A percentile compares a stretch with the other conserved stretches of the same genome.
phyloP scores from a whole-genome alignment of 2,329 filamentous ascomycete species.

The Ceratocystis harringtonii region DNA sequence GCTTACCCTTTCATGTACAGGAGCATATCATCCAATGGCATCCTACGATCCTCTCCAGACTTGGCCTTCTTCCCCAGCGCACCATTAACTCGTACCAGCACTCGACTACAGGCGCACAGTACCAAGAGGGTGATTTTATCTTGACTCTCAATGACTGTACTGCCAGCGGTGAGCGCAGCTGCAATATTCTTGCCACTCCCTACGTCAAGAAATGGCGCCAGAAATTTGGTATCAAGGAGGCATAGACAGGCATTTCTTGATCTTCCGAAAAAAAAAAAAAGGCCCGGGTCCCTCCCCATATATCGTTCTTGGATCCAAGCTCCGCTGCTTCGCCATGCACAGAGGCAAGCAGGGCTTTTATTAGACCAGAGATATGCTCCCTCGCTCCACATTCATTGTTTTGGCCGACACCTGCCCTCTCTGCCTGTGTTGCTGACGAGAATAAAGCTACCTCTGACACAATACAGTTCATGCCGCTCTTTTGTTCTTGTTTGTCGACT shows the following conservation, averaged over 20 bases:
- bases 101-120: slow-evolving; percentile 43
- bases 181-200: slow-evolving; percentile 52
- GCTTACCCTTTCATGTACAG: slow-evolving; percentile 28
- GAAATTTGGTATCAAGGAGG: slow-evolving; percentile 31
- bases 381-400: neutral
- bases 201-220: slow-evolving; percentile 35
- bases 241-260: neutral
- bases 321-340: neutral
- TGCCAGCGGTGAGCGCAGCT: slow-evolving; percentile 41
- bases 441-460: neutral
- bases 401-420: neutral
- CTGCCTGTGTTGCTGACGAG: neutral
- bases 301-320: neutral
- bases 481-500: neutral
- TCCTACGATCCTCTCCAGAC: slow-evolving; percentile 78
- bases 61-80: slow-evolving; percentile 79
- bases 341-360: neutral
- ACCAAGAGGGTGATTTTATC: slow-evolving; percentile 72
- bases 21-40: slow-evolving; percentile 93
- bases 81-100: slow-evolving; percentile 64
- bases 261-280: neutral
- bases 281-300: neutral
- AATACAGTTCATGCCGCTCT: neutral
- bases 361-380: neutral
- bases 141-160: slow-evolving; percentile 65